Evolutionary conservation across 768 basidiomycete genomes (phyloP), one percentile per base, ranked within the genome.

Genomic region (Roridomyces roridus): DNA sequence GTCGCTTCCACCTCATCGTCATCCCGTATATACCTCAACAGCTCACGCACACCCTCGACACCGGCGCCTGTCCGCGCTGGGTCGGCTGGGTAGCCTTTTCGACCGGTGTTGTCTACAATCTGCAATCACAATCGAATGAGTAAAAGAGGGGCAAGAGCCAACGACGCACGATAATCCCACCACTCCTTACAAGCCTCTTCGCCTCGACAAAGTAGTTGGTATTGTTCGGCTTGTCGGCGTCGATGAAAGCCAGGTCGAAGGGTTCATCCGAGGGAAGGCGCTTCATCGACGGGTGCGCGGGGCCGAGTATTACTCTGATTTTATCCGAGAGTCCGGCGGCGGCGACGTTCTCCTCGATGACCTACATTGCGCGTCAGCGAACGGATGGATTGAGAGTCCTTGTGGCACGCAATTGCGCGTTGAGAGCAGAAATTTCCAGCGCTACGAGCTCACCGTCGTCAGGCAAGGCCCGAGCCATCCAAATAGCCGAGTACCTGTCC

Each of bases 201-300:
- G 76, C 74, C 54, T 81, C 72, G 11, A 66, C 56, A 66, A 77
- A 79, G 63, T 82, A 82, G 15, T 71, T 67, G 10, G 70, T 56
- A 58, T 77, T 77, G 42, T 62, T 66, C 25, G 65, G 60, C 64
- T 82, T 84, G 70, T 84, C 79, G 12, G 82, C 82, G 68, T 84
- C 82, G 55, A 83, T 80, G 72, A 84, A n/a, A 84, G 1, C 70
- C 75, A 82, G 65, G 62, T 83, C 82, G 62, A 80, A 82, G 73
- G 71, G 24, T n/a, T 66, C 65, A 15, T 70, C 74, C 8, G 76
- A 12, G 39, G 68, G 68, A 31, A 81, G 64, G 28, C 64, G 70
- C 25, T 62, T 64, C 43, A 81, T 65, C 2, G 71, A 74, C 26
- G 76, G 71, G 1, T 63, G 64, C 6, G 75, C 78, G 34, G 72